A percentile compares a stretch with the other conserved stretches of the same genome.
Conservation (phyloP, 306 rosid species). For the Sphenostylis stenocarpa region DNA sequence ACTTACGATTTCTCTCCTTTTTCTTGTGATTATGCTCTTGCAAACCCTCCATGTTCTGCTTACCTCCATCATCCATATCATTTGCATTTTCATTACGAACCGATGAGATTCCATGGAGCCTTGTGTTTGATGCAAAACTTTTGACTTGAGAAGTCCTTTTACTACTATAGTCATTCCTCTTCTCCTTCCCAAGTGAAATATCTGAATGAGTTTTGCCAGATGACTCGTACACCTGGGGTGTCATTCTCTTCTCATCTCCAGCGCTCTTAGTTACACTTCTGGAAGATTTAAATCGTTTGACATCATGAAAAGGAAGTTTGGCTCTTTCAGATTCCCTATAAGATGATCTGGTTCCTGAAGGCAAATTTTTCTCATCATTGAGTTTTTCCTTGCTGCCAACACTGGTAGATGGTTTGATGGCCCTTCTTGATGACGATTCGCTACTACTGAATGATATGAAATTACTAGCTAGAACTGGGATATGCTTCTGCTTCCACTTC, state of each 20-base stretch:
- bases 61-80: constrained; percentile 31
- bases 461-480: constrained; percentile 38
- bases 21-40: constrained; percentile 37
- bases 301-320: constrained; percentile 44
- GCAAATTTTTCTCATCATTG: constrained; percentile 32
- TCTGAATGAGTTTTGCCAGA: constrained; percentile 45
- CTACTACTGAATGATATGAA: constrained; percentile 41
- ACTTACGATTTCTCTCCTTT: constrained; percentile 44
- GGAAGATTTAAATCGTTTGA: constrained; percentile 37
- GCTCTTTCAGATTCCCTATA: constrained; percentile 34
- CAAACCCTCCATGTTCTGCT: constrained; percentile 36
- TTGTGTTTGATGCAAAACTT: constrained; percentile 32
- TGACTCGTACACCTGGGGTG: constrained; percentile 37
- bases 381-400: constrained; percentile 33
- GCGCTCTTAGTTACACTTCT: constrained; percentile 40
- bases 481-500: constrained; percentile 67
- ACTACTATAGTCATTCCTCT: constrained; percentile 33
- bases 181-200: constrained; percentile 41
- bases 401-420: constrained; percentile 38
- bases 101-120: constrained; percentile 35
- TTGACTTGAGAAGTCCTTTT: constrained; percentile 39
- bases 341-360: constrained; percentile 39
- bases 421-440: constrained; percentile 42
- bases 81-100: constrained; percentile 39
- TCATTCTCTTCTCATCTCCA: constrained; percentile 42